Evolutionary conservation across 2,329 filamentous ascomycete genomes (phyloP).

Genomic region (Cytospora paraplurivora): DNA sequence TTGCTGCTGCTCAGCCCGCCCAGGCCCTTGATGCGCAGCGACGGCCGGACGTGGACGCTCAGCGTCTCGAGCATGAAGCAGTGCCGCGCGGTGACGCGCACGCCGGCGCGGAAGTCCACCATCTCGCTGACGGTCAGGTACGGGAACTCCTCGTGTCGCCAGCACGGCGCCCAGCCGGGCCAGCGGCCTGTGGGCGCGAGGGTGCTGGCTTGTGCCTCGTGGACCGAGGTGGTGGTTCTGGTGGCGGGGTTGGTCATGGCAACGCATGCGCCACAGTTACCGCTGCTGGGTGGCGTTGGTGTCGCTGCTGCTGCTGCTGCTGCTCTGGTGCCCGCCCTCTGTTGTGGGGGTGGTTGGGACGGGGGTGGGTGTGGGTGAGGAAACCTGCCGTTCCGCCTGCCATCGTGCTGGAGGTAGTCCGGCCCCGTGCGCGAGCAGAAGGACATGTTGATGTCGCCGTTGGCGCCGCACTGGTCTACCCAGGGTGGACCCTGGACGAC

Average conservation of each 20-base stretch:
- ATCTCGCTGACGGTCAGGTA: conserved; percentile 51
- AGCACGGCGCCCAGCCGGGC: conserved; percentile 49
- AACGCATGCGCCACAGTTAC: conserved; percentile 31
- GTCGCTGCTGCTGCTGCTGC: conserved; percentile 38
- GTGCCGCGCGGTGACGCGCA: conserved; percentile 30
- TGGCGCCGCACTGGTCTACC: conserved; percentile 49
- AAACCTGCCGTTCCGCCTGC: no score
- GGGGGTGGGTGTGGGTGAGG: no score
- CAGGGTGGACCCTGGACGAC: conserved; percentile 51
- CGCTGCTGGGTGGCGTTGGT: not conserved
- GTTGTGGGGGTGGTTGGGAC: not conserved
- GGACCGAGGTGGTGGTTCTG: conserved; percentile 4
- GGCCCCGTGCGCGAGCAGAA: conserved; percentile 47
- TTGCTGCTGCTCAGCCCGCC: conserved; percentile 30
- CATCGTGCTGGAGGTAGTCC: not conserved
- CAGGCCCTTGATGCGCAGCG: conserved; percentile 39
- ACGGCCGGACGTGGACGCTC: conserved; percentile 46
- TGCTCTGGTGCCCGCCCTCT: not conserved
- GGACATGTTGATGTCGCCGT: conserved; percentile 44
- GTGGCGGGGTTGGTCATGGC: not conserved
- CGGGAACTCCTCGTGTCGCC: conserved; percentile 57
- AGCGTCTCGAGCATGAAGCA: conserved; percentile 44
- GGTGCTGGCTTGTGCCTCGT: conserved; percentile 10
- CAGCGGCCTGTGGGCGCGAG: conserved; percentile 28
- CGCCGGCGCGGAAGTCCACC: conserved; percentile 46